Evolutionary conservation across 371 early-diverging fungal genomes (phyloP).

Genomic region (Rhizopus microsporus): DNA sequence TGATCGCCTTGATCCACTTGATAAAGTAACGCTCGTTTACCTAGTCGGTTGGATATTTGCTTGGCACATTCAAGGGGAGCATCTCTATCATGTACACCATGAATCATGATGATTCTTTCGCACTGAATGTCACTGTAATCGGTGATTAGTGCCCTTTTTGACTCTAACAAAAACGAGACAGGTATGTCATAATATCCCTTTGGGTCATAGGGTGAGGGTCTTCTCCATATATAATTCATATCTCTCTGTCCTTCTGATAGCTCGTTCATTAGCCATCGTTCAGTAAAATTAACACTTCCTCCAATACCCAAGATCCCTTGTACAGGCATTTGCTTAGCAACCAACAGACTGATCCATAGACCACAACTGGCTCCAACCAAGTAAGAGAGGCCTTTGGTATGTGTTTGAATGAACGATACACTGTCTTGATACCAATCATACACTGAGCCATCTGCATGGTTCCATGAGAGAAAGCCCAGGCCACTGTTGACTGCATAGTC

Average conservation of each 20-base stretch:
- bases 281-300: slow-evolving; percentile 41
- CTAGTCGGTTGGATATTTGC: slow-evolving; percentile 9
- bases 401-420: slow-evolving; percentile 8
- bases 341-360: slow-evolving; percentile 34
- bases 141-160: slow-evolving; percentile 22
- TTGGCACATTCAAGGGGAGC: slow-evolving; percentile 18
- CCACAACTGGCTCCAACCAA: slow-evolving; percentile 47
- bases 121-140: slow-evolving; percentile 11
- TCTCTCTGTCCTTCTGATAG: slow-evolving; percentile 19
- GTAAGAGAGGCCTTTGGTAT: slow-evolving; percentile 1
- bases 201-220: slow-evolving; percentile 35
- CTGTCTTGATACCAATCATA: slow-evolving; percentile 32
- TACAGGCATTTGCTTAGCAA: slow-evolving; percentile 15
- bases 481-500: slow-evolving; percentile 15
- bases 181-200: slow-evolving; percentile 42
- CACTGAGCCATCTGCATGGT: slow-evolving; percentile 29
- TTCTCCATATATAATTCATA: slow-evolving; percentile 27
- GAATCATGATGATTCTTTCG: slow-evolving; percentile 26
- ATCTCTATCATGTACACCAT: slow-evolving; percentile 37
- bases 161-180: slow-evolving; percentile 30
- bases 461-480: slow-evolving; percentile 39
- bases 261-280: slow-evolving; percentile 36
- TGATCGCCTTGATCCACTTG: slow-evolving; percentile 44
- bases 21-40: slow-evolving; percentile 9
- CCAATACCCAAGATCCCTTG: slow-evolving; percentile 40